Percentiles rank a stretch among this genome's conserved stretches.
Conservation (phyloP, 176 grass and related monocot species). For the Elymus sibiricus region DNA sequence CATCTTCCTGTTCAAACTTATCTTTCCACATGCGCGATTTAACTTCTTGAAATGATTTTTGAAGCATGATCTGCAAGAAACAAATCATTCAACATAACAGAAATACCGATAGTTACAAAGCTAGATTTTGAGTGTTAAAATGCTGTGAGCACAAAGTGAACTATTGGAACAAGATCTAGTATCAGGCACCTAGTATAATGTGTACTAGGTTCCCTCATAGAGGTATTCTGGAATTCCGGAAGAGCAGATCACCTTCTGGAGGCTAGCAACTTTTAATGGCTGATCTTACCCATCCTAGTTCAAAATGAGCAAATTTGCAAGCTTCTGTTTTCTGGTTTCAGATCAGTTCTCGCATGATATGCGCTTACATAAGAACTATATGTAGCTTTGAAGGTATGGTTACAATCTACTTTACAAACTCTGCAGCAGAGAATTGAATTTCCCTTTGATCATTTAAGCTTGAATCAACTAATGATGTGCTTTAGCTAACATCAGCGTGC, state of each 20-base stretch:
- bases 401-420: background rate
- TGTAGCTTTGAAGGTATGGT: background rate
- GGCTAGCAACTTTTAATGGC: background rate
- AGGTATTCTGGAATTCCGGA: background rate
- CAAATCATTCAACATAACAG: background rate
- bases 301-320: background rate
- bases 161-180: background rate
- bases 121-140: background rate
- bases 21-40: slow-evolving; percentile 58
- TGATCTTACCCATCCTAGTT: background rate
- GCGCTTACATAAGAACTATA: background rate
- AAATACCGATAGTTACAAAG: background rate
- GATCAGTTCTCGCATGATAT: background rate
- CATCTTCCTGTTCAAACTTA: slow-evolving; percentile 51
- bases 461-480: background rate
- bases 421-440: background rate
- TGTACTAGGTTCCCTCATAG: background rate
- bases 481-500: background rate
- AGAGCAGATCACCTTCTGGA: background rate
- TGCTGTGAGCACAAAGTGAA: background rate
- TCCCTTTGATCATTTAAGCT: background rate
- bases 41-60: slow-evolving; percentile 62
- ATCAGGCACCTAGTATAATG: background rate
- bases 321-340: background rate
- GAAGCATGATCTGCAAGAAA: slow-evolving; percentile 56